Percentiles rank a stretch among this genome's conserved stretches.
These are phyloP conservation scores for Quercus lobata DNA, from an alignment of 331 rosid species.

Conservation along the genomic window DNA sequence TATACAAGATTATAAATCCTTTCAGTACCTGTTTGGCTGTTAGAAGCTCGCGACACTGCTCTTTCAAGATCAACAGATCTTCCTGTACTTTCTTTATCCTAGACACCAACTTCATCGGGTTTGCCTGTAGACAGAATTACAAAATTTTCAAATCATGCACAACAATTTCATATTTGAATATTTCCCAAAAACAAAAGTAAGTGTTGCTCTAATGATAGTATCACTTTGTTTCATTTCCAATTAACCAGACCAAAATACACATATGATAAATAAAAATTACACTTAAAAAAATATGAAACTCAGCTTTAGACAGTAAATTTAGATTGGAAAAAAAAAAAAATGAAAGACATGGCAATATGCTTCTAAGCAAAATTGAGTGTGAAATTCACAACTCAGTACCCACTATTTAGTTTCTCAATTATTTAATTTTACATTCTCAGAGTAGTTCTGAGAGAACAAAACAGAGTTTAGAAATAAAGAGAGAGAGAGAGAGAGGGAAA, in stretches of 20 bases:
- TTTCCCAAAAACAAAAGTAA: not conserved
- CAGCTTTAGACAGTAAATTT: no score
- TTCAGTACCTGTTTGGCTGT: slow-evolving; percentile 50
- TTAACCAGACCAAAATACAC: no score
- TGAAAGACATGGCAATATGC: no score
- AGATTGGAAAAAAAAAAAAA: no score
- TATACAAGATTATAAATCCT: not conserved
- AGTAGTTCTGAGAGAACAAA: no score
- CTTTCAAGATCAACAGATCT: slow-evolving; percentile 38
- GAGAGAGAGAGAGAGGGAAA: no score
- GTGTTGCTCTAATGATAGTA: not conserved
- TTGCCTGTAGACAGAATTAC: slow-evolving; percentile 28
- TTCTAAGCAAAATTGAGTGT: not conserved
- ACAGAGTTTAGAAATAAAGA: no score
- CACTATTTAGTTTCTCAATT: no score
- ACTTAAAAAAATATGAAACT: no score
- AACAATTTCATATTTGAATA: not conserved
- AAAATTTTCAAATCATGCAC: no score
- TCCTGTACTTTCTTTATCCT: slow-evolving; percentile 43
- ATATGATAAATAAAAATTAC: no score
- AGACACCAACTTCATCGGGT: slow-evolving; percentile 56
- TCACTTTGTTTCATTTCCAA: not conserved
- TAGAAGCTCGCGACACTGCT: slow-evolving; percentile 46
- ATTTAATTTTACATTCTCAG: not conserved
- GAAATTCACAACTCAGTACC: not conserved